Evolutionary conservation across 2,329 filamentous ascomycete genomes (phyloP), one percentile per base, ranked within the genome.

Genomic region (Esteya vermicola): DNA sequence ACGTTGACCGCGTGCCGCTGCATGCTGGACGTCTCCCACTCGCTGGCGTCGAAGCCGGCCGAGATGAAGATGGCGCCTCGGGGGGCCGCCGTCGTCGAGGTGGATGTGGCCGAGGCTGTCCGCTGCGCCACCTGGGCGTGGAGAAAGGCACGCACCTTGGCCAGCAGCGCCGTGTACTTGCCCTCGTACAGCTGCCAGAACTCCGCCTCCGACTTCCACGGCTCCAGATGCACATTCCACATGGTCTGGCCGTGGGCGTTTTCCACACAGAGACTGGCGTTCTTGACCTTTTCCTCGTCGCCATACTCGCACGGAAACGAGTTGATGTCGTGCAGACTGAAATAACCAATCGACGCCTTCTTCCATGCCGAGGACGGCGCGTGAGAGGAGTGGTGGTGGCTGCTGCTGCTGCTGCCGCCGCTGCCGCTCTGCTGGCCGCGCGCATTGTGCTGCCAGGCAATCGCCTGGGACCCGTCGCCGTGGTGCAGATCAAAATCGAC

Each of bases 251-350:
- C 82, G 54, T 98, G 91, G 0, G 89, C 86, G 51, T 88, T 88
- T 45, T 96, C 88, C 46, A 98, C 79, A 56, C 93, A 96, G 21
- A 95, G 62, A 61, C 88, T 95, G 2, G 93, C 91, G 51, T 89
- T 93, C 54, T 82, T 85, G 38, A 96, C 80, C 59, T 96, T 96
- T 19, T 91, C 85, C 43, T 82, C 75, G 45, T 96, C 89, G n/a
- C 89, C 91, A 55, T 72, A 75, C 57, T 98, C 91, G 56, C 91
- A 98, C 0, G 93, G 91, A 53, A 93, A 98, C 0, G 89, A 96
- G 59, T 98, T 96, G 63, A 98, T 95, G 54, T 98, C 91, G 57
- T 98, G 91, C 33, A 98, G 58, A 56, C 88, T 95, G 58, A 94
- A 96, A 56, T 98, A 98, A 9, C 88, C 91, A 51, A 96, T 91